Evolutionary conservation across 805 yeast species (phyloP), one percentile per base, ranked within the genome.

Genomic region (Suhomyces kilbournensis): DNA sequence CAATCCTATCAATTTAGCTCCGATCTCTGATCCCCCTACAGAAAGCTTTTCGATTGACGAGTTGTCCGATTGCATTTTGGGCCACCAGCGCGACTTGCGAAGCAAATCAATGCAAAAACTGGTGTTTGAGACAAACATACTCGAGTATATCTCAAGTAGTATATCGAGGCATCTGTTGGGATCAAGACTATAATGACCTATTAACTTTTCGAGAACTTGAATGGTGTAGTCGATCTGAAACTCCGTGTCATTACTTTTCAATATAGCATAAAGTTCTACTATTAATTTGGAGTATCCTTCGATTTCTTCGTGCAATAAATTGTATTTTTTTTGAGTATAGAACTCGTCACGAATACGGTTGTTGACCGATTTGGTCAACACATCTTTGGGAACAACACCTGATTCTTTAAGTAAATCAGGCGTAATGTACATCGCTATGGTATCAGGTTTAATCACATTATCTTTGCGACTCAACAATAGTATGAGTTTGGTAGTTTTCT

Each of bases 151-250:
- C 46, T 82, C 83, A 32, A 91, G 60, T 7, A 88, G 55, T 0
- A 88, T 52, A 57, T 89, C 88, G 47, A 91, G 74, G 23, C 83
- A 81, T 53, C 92, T 76, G 48, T 80, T 78, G 0, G 93, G 85
- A 60, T 92, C 97, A 47, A 91, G 74, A 49, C 79, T 79, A 64
- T 82, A 90, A 63, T 86, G 90, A 1, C 94, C 97, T 50, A 86
- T 85, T 6, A 87, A 62, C 26, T 76, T 75, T 46, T 81, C 79
- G 14, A 87, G 71, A 6, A 78, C 74, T n/a, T 76, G 66, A 8
- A 77, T 63, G 8, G 80, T 76, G 48, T 72, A 75, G 1, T 71
- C 68, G 0, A 82, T 68, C 58, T 80, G 77, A 40, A 60, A 69
- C 3, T 60, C 55, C 7, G 78, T 66, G 51, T 78, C 77, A 2